Conservation (phyloP, 2,329 filamentous ascomycete species). For the Neopestalotiopsis clavispora region DNA sequence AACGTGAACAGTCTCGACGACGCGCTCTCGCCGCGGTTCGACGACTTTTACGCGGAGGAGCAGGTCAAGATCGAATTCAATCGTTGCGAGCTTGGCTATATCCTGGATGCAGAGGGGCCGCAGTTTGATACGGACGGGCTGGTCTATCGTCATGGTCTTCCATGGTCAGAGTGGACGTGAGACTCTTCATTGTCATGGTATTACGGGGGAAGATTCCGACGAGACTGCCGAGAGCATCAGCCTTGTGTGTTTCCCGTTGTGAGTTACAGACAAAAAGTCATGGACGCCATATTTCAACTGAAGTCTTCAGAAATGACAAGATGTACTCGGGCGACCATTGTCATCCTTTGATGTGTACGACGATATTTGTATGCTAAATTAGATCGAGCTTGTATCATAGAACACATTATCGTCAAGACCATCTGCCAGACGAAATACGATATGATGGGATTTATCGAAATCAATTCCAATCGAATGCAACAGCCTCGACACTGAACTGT, state of each 20-base stretch:
- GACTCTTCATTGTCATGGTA: neutral
- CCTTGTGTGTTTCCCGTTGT: neutral
- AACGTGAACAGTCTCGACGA: conserved; percentile 54
- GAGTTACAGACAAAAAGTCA: too few species aligned
- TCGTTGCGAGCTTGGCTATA: conserved; percentile 61
- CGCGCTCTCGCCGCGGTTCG: conserved; percentile 53
- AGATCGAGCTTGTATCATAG: too few species aligned
- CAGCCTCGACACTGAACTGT: neutral
- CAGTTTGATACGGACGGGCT: conserved; percentile 17
- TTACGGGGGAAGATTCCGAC: neutral
- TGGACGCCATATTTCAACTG: too few species aligned
- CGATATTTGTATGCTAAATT: too few species aligned
- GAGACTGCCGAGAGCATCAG: neutral
- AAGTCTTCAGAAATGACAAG: too few species aligned
- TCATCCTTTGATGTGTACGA: too few species aligned
- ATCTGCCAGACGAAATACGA: neutral
- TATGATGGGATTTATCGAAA: neutral
- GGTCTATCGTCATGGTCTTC: conserved; percentile 9
- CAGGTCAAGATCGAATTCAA: conserved; percentile 56
- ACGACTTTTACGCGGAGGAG: conserved; percentile 55
- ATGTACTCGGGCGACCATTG: too few species aligned
- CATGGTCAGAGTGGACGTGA: conserved; percentile 12
- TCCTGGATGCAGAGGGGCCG: conserved; percentile 57
- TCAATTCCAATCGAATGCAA: neutral
- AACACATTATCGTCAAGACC: too few species aligned